Evolutionary conservation across 176 grass and related monocot species (phyloP).

Genomic region (Hordeum vulgare): DNA sequence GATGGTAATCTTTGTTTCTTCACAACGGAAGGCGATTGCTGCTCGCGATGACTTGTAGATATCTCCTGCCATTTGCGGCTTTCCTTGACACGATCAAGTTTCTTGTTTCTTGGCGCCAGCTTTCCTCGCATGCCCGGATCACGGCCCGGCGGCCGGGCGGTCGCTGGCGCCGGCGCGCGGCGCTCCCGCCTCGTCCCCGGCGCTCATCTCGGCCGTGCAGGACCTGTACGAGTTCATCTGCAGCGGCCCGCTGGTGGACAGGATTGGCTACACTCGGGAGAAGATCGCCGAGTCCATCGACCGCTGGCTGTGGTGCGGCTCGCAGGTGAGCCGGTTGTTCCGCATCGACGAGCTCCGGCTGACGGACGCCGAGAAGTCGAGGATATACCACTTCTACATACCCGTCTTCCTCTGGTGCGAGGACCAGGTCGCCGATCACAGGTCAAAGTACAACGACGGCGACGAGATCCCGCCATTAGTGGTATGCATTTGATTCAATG

Average conservation of each 20-base stretch:
- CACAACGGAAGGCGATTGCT: background rate
- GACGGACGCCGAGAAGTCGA: constrained; percentile 60
- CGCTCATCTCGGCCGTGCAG: constrained; percentile 55
- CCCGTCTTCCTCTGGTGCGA: constrained; percentile 97
- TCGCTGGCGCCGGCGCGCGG: constrained; percentile 13
- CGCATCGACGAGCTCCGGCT: constrained; percentile 60
- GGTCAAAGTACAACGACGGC: constrained; percentile 56
- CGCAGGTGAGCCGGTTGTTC: constrained; percentile 61
- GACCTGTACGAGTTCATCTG: constrained; percentile 87
- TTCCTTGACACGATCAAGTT: background rate
- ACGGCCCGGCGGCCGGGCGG: constrained; percentile 15
- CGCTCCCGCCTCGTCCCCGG: constrained; percentile 41
- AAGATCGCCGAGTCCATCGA: constrained; percentile 67
- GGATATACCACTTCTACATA: constrained; percentile 92
- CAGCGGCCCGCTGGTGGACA: constrained; percentile 69
- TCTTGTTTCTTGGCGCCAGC: constrained; percentile 12
- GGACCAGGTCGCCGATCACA: constrained; percentile 61
- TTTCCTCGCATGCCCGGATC: constrained; percentile 36
- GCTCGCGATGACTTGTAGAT: background rate
- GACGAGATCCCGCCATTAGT: constrained; percentile 84
- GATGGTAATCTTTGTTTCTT: constrained; percentile 18
- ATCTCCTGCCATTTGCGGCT: background rate
- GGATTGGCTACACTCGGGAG: constrained; percentile 60
- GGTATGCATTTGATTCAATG: constrained; percentile 35
- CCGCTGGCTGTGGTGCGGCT: constrained; percentile 60